Conservation (phyloP, 2,329 filamentous ascomycete species). For the Cylindrodendrum hubeiense region DNA sequence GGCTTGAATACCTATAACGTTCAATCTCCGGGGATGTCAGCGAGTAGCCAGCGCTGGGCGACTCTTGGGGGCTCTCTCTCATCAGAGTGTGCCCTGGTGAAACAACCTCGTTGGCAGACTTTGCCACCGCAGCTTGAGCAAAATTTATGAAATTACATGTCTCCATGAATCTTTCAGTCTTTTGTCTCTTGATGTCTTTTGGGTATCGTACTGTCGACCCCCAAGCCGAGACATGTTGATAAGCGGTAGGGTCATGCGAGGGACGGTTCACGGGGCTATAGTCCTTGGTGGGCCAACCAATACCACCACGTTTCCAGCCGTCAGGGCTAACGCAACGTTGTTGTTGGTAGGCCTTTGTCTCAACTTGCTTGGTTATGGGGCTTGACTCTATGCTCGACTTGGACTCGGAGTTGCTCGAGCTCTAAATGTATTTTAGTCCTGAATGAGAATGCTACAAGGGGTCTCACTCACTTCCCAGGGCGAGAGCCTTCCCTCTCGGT, state of each 20-base stretch:
- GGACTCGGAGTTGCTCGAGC: background rate
- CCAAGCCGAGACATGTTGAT: no score
- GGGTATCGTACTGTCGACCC: no score
- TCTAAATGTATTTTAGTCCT: background rate
- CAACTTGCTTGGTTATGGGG: background rate
- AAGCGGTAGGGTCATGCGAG: no score
- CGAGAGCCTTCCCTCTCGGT: slow-evolving; percentile 39
- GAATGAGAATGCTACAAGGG: background rate
- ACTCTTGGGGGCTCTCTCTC: background rate
- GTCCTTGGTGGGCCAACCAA: no score
- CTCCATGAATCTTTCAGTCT: background rate
- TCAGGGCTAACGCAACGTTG: no score
- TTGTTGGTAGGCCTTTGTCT: background rate
- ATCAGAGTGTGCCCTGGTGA: background rate
- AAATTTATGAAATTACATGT: no score
- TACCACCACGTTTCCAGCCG: no score
- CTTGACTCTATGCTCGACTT: background rate
- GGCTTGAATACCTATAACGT: background rate
- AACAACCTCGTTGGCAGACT: background rate
- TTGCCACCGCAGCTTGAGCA: background rate
- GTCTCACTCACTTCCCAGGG: slow-evolving; percentile 38
- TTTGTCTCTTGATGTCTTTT: background rate
- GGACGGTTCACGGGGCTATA: no score
- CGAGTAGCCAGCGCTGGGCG: background rate
- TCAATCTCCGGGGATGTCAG: background rate